A percentile compares a stretch with the other conserved stretches of the same genome.
Evolutionary conservation across 2,329 filamentous ascomycete genomes (phyloP).

Genomic region (Arthrobotrys iridis): DNA sequence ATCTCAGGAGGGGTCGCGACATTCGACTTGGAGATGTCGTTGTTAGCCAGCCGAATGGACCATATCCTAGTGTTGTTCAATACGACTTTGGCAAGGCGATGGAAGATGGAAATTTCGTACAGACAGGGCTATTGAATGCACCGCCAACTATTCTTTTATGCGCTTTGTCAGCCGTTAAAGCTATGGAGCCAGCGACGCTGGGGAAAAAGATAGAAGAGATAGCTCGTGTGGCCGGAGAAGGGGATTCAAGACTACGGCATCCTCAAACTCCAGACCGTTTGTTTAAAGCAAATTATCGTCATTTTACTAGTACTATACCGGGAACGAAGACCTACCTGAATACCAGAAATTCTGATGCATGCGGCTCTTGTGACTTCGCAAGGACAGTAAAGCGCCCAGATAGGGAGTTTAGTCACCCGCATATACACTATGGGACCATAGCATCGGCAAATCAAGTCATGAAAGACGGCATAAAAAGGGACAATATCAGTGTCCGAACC

Average conservation of each 20-base stretch:
- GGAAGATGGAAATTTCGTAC: slow-evolving; percentile 10
- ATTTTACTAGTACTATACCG: background rate
- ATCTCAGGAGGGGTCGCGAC: background rate
- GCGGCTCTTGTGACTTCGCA: background rate
- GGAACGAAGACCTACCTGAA: background rate
- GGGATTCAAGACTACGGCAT: background rate
- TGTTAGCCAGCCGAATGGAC: background rate
- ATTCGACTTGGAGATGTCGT: slow-evolving; percentile 23
- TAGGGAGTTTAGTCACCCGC: background rate
- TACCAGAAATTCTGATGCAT: background rate
- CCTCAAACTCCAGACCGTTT: background rate
- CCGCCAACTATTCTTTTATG: slow-evolving; percentile 5
- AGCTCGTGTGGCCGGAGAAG: background rate
- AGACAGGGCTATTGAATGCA: background rate
- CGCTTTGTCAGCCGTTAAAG: background rate
- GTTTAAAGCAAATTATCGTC: background rate
- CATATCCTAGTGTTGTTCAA: background rate
- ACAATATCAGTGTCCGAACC: background rate
- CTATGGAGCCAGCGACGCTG: background rate
- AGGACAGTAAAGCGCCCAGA: background rate
- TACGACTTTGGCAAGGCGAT: slow-evolving; percentile 14
- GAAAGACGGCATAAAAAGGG: slow-evolving; percentile 1
- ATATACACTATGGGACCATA: slow-evolving; percentile 5
- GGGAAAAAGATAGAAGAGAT: background rate
- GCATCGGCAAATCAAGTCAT: slow-evolving; percentile 12